A percentile compares a stretch with the other conserved stretches of the same genome.
phyloP scores from a whole-genome alignment of 305 asterid species.

The Fraxinus velutina region DNA sequence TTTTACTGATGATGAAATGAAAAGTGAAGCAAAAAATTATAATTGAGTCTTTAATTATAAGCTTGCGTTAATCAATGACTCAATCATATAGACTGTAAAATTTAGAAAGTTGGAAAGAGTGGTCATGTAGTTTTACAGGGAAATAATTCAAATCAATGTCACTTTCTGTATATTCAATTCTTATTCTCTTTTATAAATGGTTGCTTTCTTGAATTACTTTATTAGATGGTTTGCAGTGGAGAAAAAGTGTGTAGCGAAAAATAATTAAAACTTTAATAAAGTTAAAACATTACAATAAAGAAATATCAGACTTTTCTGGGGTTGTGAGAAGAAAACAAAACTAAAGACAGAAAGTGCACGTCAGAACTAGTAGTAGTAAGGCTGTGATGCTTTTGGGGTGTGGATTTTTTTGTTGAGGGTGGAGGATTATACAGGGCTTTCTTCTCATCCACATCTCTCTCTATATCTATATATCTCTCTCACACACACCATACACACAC shows the following conservation, averaged over 20 bases:
- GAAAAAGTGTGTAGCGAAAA: constrained; percentile 15
- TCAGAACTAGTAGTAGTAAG: constrained; percentile 67
- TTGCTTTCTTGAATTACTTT: constrained; percentile 49
- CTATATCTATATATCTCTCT: constrained; percentile 23
- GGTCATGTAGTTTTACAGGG: constrained; percentile 21
- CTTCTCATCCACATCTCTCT: constrained; percentile 58
- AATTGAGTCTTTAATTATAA: background rate
- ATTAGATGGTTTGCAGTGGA: constrained; percentile 38
- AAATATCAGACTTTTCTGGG: constrained; percentile 46
- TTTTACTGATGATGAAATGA: constrained; percentile 29
- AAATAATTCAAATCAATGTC: constrained; percentile 30
- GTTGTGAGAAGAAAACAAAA: constrained; percentile 60
- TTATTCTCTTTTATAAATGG: constrained; percentile 43
- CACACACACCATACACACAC: background rate
- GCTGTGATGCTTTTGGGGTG: constrained; percentile 34
- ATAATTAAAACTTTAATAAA: constrained; percentile 25
- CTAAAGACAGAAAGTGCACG: constrained; percentile 96
- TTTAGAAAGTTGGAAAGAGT: constrained; percentile 34
- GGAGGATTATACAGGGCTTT: constrained; percentile 20
- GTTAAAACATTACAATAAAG: constrained; percentile 30
- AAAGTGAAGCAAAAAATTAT: background rate
- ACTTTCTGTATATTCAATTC: constrained; percentile 35
- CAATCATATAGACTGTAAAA: constrained; percentile 62
- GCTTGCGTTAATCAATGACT: constrained; percentile 55
- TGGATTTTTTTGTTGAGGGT: constrained; percentile 1